Percentiles rank a stretch among this genome's conserved stretches.
Conservation (phyloP, 2,329 filamentous ascomycete species). For the Scortechinia acanthostroma region DNA sequence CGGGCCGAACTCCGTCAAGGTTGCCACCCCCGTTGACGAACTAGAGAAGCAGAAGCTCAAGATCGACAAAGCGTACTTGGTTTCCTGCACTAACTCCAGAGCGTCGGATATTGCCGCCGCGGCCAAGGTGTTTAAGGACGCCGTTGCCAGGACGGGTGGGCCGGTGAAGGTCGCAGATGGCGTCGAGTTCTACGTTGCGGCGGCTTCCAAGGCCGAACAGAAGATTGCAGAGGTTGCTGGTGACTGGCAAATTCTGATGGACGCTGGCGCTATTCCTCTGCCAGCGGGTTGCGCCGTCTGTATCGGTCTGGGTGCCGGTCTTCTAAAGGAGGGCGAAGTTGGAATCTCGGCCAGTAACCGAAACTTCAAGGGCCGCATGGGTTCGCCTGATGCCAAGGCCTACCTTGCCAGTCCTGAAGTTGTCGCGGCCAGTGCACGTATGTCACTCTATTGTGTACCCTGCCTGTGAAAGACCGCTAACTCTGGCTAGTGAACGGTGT, state of each 20-base stretch:
- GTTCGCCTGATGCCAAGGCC: slow-evolving; percentile 69
- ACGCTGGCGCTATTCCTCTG: slow-evolving; percentile 69
- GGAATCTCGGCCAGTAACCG: slow-evolving; percentile 79
- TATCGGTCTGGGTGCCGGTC: slow-evolving; percentile 73
- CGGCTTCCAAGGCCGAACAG: slow-evolving; percentile 76
- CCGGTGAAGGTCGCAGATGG: slow-evolving; percentile 63
- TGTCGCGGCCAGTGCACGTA: slow-evolving; percentile 79
- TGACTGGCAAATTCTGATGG: slow-evolving; percentile 76
- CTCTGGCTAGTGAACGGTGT: too few relatives aligned
- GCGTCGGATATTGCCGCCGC: slow-evolving; percentile 76
- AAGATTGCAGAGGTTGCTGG: slow-evolving; percentile 69
- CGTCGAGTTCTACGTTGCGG: slow-evolving; percentile 83
- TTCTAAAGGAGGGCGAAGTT: slow-evolving; percentile 78
- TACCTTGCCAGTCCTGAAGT: slow-evolving; percentile 87
- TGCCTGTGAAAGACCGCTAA: too few relatives aligned
- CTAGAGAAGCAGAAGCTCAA: slow-evolving; percentile 70
- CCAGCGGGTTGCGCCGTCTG: slow-evolving; percentile 76
- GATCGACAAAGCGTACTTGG: slow-evolving; percentile 77
- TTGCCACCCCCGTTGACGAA: slow-evolving; percentile 70
- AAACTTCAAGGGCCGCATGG: slow-evolving; percentile 91
- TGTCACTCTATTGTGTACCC: too few relatives aligned
- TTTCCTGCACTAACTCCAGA: slow-evolving; percentile 83
- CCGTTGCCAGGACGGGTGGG: slow-evolving; percentile 50
- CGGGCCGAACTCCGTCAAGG: slow-evolving; percentile 85
- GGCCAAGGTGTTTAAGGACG: slow-evolving; percentile 77